Evolutionary conservation across 768 basidiomycete genomes (phyloP).

Genomic region (Amanita pallidorosea): DNA sequence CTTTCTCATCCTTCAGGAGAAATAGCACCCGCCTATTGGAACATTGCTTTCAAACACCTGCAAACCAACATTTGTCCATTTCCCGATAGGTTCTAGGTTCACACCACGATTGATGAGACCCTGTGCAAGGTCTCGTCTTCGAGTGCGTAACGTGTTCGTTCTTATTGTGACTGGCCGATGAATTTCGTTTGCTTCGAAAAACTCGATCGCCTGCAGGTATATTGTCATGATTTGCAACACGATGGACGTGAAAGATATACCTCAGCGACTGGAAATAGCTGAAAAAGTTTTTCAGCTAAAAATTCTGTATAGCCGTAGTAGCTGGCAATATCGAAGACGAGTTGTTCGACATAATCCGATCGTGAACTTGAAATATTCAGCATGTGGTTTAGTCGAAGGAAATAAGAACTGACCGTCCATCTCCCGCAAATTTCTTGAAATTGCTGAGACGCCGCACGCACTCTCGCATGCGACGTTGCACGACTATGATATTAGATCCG

Average conservation of each 20-base stretch:
- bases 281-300: slow-evolving; percentile 88
- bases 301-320: slow-evolving; percentile 99
- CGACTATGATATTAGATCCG: slow-evolving; percentile 60
- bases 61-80: slow-evolving; percentile 99
- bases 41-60: slow-evolving; percentile 96
- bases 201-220: slow-evolving; percentile 74
- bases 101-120: slow-evolving; percentile 91
- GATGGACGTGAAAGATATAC: slow-evolving; percentile 27
- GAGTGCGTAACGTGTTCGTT: slow-evolving; percentile 90
- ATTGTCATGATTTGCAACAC: slow-evolving; percentile 4
- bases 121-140: slow-evolving; percentile 91
- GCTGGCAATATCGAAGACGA: slow-evolving; percentile 80
- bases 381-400: background rate
- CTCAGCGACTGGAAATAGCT: slow-evolving; percentile 87
- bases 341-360: slow-evolving; percentile 82
- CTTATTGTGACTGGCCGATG: slow-evolving; percentile 96
- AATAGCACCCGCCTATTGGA: slow-evolving; percentile 57
- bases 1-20: background rate
- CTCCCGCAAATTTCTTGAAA: slow-evolving; percentile 57
- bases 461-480: slow-evolving; percentile 73
- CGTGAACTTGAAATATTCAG: slow-evolving; percentile 47
- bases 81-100: slow-evolving; percentile 95
- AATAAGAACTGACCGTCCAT: slow-evolving; percentile 46
- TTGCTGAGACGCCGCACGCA: slow-evolving; percentile 64
- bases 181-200: slow-evolving; percentile 96